Evolutionary conservation across 1,284 basidiomycete genomes (phyloP).

Genomic region (Fistulina hepatica): DNA sequence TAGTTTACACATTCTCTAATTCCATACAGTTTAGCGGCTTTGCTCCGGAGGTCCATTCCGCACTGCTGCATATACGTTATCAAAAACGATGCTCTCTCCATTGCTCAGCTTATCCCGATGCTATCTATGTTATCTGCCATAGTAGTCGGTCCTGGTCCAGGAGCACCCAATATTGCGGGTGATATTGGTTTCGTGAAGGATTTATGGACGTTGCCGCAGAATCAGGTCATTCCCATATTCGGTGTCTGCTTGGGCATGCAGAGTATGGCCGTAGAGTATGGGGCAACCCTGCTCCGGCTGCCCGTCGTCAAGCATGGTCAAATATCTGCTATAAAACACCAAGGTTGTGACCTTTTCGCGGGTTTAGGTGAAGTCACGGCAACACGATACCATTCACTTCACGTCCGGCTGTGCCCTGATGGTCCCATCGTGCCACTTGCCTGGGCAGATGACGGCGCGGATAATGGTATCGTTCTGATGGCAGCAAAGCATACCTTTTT

Average conservation of each 20-base stretch:
- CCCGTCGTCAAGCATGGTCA: conserved; percentile 74
- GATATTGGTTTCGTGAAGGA: conserved; percentile 61
- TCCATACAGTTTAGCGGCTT: conserved; percentile 44
- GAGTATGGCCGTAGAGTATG: conserved; percentile 73
- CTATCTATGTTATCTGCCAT: conserved; percentile 56
- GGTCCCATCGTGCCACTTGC: conserved; percentile 51
- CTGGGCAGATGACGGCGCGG: conserved; percentile 54
- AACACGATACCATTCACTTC: conserved; percentile 80
- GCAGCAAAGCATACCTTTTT: conserved; percentile 50
- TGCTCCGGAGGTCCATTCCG: conserved; percentile 51
- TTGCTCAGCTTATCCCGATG: conserved; percentile 37
- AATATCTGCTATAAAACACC: conserved; percentile 55
- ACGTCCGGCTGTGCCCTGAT: conserved; percentile 35
- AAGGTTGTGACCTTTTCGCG: conserved; percentile 49
- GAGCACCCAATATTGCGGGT: conserved; percentile 51
- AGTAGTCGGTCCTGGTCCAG: conserved; percentile 72
- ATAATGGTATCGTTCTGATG: conserved; percentile 62
- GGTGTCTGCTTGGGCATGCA: conserved; percentile 92
- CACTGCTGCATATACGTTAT: conserved; percentile 52
- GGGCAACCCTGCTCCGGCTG: conserved; percentile 46
- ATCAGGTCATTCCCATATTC: conserved; percentile 58
- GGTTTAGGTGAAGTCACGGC: conserved; percentile 52
- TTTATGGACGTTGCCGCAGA: conserved; percentile 50
- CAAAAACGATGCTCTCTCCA: conserved; percentile 53
- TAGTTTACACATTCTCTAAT: conserved; percentile 3